phyloP scores from a whole-genome alignment of 345 rosid species.

The Physaria fendleri region DNA sequence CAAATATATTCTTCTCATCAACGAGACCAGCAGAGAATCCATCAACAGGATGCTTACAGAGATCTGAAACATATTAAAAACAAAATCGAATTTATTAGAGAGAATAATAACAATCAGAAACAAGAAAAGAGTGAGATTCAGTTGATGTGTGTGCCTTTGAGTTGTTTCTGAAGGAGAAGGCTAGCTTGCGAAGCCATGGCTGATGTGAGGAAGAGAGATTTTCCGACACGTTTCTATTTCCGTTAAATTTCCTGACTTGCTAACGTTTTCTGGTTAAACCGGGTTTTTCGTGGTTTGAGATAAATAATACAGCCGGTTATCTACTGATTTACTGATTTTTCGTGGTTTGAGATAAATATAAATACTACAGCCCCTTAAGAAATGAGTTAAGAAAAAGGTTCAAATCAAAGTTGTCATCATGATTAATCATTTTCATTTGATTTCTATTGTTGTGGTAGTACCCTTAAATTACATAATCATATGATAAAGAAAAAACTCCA shows the following conservation, averaged over 20 bases:
- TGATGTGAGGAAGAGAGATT: slow-evolving; percentile 14
- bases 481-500: too few species aligned
- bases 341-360: too few species aligned
- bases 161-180: slow-evolving; percentile 95
- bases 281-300: too few species aligned
- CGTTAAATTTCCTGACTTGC: neutral
- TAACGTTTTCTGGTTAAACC: neutral
- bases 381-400: too few species aligned
- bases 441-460: too few species aligned
- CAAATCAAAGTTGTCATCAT: too few species aligned
- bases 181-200: slow-evolving; percentile 71
- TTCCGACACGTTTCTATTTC: neutral
- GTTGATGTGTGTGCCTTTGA: slow-evolving; percentile 43
- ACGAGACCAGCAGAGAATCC: slow-evolving; percentile 99
- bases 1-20: slow-evolving; percentile 85
- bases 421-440: too few species aligned
- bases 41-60: slow-evolving; percentile 90
- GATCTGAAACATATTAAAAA: slow-evolving; percentile 55
- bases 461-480: too few species aligned
- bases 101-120: neutral
- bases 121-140: neutral
- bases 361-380: too few species aligned
- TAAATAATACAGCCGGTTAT: too few species aligned
- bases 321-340: too few species aligned
- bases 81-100: neutral